Evolutionary conservation across 1,139 yeast species (phyloP).

Genomic region (Suhomyces terraborum): DNA sequence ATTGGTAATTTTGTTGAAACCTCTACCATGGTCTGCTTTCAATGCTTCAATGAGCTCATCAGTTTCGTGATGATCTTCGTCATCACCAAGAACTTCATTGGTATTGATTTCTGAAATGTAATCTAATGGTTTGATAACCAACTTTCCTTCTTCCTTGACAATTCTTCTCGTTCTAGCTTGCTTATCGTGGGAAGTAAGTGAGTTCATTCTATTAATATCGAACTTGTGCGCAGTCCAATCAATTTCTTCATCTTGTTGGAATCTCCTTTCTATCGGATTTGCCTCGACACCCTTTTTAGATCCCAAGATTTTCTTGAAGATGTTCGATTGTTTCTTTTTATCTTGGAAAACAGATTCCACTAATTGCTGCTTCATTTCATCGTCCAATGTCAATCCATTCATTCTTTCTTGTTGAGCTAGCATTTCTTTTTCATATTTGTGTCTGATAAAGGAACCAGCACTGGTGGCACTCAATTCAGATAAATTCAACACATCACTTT

Average conservation of each 20-base stretch:
- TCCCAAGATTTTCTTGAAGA: constrained; percentile 55
- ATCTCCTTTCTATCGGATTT: constrained; percentile 39
- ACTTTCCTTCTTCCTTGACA: constrained; percentile 63
- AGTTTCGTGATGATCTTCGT: constrained; percentile 19
- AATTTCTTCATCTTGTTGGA: constrained; percentile 35
- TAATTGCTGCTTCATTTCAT: constrained; percentile 30
- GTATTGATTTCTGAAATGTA: constrained; percentile 54
- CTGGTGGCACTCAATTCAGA: constrained; percentile 84
- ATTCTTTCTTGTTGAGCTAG: constrained; percentile 10
- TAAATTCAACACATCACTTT: constrained; percentile 50
- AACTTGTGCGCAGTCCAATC: constrained; percentile 46
- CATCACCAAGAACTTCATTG: constrained; percentile 38
- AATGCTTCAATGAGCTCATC: constrained; percentile 21
- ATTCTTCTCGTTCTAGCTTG: constrained; percentile 68
- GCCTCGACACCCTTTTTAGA: constrained; percentile 27
- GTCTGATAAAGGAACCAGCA: constrained; percentile 82
- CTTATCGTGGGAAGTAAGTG: constrained; percentile 70
- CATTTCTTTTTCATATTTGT: constrained; percentile 53
- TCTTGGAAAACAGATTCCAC: constrained; percentile 49
- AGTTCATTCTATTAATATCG: constrained; percentile 75
- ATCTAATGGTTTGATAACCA: constrained; percentile 71
- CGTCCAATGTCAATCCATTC: constrained; percentile 15
- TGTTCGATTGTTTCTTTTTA: constrained; percentile 51
- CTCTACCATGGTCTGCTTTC: constrained; percentile 11
- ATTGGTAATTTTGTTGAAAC: constrained; percentile 30